These are phyloP conservation scores for Fraxinus paxiana DNA, from an alignment of 305 asterid species.

Conservation along the genomic window DNA sequence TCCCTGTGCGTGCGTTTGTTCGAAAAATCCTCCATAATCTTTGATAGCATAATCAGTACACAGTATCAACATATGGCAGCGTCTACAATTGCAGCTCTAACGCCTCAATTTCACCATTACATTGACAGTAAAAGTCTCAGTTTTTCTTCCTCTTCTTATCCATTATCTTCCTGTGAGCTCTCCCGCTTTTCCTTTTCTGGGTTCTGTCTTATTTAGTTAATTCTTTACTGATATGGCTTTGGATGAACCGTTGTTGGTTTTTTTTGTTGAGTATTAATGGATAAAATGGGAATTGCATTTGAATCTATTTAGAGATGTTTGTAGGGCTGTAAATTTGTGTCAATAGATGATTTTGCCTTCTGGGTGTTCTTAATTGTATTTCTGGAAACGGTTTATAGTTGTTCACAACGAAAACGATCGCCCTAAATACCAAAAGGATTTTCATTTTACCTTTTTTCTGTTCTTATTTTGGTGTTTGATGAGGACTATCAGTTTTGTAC, in stretches of 20 bases:
- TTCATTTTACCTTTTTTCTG: background rate
- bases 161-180: slow-evolving; percentile 33
- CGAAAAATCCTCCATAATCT: background rate
- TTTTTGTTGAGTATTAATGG: background rate
- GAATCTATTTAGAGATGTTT: background rate
- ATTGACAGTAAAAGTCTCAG: background rate
- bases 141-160: slow-evolving; percentile 25
- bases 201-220: background rate
- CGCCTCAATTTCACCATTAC: slow-evolving; percentile 29
- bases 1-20: background rate
- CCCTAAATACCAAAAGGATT: background rate
- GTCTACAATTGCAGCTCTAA: slow-evolving; percentile 37
- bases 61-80: slow-evolving; percentile 34
- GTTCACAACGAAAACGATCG: background rate
- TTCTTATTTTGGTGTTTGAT: background rate
- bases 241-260: slow-evolving; percentile 1
- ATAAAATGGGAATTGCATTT: background rate
- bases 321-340: background rate
- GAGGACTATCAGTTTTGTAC: background rate
- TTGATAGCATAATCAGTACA: slow-evolving; percentile 9
- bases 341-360: background rate
- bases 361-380: background rate
- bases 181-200: slow-evolving; percentile 3
- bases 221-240: background rate
- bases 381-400: background rate